Conservation (phyloP, 768 basidiomycete genomes). For the Hypholoma fasciculare region DNA sequence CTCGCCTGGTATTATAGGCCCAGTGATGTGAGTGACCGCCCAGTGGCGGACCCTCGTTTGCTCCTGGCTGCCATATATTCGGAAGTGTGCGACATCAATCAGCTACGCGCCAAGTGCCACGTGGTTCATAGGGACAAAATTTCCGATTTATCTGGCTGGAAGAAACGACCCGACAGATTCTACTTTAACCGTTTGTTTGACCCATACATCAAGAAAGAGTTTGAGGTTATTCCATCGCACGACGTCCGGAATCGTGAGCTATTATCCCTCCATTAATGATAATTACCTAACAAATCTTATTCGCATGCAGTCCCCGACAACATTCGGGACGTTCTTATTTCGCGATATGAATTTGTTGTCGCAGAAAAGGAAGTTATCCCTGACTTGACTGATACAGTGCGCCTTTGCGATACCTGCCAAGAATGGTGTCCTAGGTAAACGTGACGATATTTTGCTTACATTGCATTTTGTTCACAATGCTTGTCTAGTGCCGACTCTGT, state of each 20-base stretch:
- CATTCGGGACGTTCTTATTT: slow-evolving; percentile 73
- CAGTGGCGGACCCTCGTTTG: slow-evolving; percentile 87
- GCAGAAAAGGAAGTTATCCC: slow-evolving; percentile 92
- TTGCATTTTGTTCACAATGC: background rate
- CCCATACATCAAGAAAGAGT: slow-evolving; percentile 97
- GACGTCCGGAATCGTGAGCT: slow-evolving; percentile 88
- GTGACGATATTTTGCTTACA: background rate
- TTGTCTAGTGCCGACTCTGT: slow-evolving; percentile 73
- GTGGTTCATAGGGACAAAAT: slow-evolving; percentile 97
- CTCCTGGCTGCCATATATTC: slow-evolving; percentile 96
- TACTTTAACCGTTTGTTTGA: slow-evolving; percentile 96
- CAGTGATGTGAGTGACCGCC: slow-evolving; percentile 91
- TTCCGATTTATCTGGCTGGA: slow-evolving; percentile 90
- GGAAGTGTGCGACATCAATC: slow-evolving; percentile 92
- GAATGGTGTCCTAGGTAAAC: slow-evolving; percentile 89
- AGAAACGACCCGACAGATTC: slow-evolving; percentile 92
- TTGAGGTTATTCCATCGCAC: slow-evolving; percentile 87
- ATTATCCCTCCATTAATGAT: slow-evolving; percentile 14
- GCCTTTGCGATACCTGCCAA: slow-evolving; percentile 82
- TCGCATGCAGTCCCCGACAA: slow-evolving; percentile 68
- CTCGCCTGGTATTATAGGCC: slow-evolving; percentile 97
- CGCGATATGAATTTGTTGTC: slow-evolving; percentile 92
- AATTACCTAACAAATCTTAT: slow-evolving; percentile 22
- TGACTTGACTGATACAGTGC: slow-evolving; percentile 84
- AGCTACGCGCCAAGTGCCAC: slow-evolving; percentile 90